Evolutionary conservation across 2,329 filamentous ascomycete species (phyloP), one percentile per base, ranked within the genome.

Genomic region (Ophioceras dolichostomum): DNA sequence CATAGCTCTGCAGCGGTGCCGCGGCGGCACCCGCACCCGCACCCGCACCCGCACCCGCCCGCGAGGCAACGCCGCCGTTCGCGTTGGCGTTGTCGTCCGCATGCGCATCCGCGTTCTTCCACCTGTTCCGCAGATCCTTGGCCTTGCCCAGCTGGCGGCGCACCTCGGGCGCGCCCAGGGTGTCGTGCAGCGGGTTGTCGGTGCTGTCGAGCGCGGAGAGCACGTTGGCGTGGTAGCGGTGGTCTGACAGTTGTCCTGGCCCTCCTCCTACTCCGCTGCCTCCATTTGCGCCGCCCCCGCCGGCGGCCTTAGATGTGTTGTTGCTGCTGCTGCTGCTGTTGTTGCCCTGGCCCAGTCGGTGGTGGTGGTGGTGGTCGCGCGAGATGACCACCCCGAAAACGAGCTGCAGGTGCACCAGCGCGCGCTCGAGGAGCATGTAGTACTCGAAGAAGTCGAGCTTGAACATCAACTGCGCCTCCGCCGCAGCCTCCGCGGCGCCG

Each of bases 371-470:
- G n/a, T 46, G 41, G 5, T 46, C 50, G 0, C 59, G 54, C 0
- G 62, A 55, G 1, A 84, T 61, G 0, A 53, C 51, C 5, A 83
- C 64, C 7, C 70, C 74, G 41, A 77, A 80, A 0, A 83, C 68
- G 1, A 66, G 67, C n/a, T 83, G 67, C 1, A 83, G 59, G 33
- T 79, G 70, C 2, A 83, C 76, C 7, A 85, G 62, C 0, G 78
- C 79, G 21, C 81, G 73, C 57, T 86, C 81, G 6, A 85, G 68
- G 26, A 83, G 67, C 36, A 75, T 73, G 58, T 85, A 85, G 54
- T 79, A 85, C 49, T 86, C 81, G 56, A 82, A 77, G 44, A 85
- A 86, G 49, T 85, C 81, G 7, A 85, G 67, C 53, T 85, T 84
- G 62, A 85, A 85, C 66, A 83, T 83, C 13, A 73, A 65, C 53